Percentiles rank a stretch among this genome's conserved stretches.
These are phyloP conservation scores for Cinnamomum micranthum DNA, from an alignment of 164 flowering plant species.

Conservation along the genomic window DNA sequence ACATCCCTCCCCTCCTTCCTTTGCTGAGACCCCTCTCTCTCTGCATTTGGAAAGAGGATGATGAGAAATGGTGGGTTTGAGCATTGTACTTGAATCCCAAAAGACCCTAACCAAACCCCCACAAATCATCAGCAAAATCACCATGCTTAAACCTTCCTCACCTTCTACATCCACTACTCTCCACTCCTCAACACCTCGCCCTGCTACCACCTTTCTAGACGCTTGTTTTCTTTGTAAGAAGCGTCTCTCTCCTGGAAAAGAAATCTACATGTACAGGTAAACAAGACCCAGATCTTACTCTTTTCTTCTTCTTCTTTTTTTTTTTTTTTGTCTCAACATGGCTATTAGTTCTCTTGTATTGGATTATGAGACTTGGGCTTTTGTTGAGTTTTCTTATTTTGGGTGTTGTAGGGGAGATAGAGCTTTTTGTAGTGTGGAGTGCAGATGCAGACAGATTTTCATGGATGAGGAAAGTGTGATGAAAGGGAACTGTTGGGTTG, in stretches of 20 bases:
- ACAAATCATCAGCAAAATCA: conserved; percentile 45
- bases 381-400: no score
- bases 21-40: no score
- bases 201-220: conserved; percentile 38
- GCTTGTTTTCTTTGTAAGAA: conserved; percentile 56
- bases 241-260: conserved; percentile 54
- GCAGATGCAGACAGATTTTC: conserved; percentile 67
- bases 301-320: no score
- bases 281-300: conserved; percentile 3
- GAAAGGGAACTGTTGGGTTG: conserved; percentile 31
- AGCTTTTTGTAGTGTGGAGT: conserved; percentile 21
- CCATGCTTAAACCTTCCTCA: conserved; percentile 22
- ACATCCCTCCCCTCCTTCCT: no score
- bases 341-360: no score
- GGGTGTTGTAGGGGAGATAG: conserved; percentile 49
- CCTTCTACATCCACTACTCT: conserved; percentile 10
- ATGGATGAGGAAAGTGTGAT: conserved; percentile 52
- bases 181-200: not conserved
- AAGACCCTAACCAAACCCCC: conserved; percentile 23
- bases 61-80: conserved; percentile 56
- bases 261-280: conserved; percentile 84
- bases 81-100: conserved; percentile 51
- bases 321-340: no score
- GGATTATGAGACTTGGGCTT: no score
- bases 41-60: no score